Conservation (phyloP, 768 basidiomycete genomes). For the Suillus spraguei region DNA sequence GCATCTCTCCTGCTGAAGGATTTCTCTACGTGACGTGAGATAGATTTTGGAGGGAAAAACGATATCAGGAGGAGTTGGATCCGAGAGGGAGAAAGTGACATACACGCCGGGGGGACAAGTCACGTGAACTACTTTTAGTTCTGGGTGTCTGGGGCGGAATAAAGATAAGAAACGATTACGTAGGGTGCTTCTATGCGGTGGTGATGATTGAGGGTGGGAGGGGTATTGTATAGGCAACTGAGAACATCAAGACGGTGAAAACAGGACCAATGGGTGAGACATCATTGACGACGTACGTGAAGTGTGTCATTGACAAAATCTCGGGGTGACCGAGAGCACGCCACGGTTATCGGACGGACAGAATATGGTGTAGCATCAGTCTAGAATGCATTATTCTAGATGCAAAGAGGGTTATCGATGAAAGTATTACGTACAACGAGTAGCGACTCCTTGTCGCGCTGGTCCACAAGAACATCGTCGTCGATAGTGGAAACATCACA, state of each 20-base stretch:
- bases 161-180: too few relatives aligned
- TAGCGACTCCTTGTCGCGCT: neutral
- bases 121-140: too few relatives aligned
- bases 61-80: neutral
- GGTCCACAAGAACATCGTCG: too few relatives aligned
- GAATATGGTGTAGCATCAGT: neutral
- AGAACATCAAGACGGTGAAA: neutral
- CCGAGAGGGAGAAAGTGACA: neutral
- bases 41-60: too few relatives aligned
- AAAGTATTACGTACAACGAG: neutral
- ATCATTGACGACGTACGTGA: neutral
- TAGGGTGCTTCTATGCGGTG: neutral
- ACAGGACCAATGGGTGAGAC: neutral
- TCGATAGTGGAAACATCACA: too few relatives aligned
- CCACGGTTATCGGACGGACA: neutral
- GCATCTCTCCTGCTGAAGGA: too few relatives aligned
- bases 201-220: neutral
- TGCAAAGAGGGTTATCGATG: neutral
- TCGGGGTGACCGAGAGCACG: too few relatives aligned
- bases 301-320: neutral
- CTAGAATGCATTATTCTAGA: neutral
- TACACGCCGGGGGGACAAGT: neutral
- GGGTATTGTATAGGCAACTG: neutral
- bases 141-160: too few relatives aligned
- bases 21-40: too few relatives aligned